A percentile compares a stretch with the other conserved stretches of the same genome.
Evolutionary conservation across 2,329 filamentous ascomycete species (phyloP).

Genomic region (Thelonectria blattea): DNA sequence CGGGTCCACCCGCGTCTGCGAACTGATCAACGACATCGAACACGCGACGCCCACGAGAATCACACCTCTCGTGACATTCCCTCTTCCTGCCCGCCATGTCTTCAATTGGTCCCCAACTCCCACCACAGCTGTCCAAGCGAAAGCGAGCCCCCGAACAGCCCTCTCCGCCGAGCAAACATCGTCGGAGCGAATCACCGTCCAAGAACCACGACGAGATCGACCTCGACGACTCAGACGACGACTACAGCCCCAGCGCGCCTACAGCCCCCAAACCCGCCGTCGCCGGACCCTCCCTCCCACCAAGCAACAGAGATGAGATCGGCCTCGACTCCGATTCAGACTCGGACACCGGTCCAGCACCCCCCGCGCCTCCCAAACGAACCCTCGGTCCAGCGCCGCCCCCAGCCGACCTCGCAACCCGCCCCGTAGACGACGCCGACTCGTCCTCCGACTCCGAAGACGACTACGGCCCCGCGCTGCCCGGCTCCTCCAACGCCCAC

Average conservation of each 20-base stretch:
- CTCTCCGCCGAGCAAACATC: slow-evolving; percentile 49
- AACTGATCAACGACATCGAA: slow-evolving; percentile 16
- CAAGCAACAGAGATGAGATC: slow-evolving; percentile 50
- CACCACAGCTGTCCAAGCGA: slow-evolving; percentile 69
- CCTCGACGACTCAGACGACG: slow-evolving; percentile 50
- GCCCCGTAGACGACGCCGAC: slow-evolving; percentile 41
- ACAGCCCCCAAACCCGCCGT: slow-evolving; percentile 24
- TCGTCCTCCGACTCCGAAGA: slow-evolving; percentile 55
- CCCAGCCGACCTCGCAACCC: slow-evolving; percentile 37
- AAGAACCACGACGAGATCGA: slow-evolving; percentile 57
- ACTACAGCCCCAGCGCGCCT: slow-evolving; percentile 49
- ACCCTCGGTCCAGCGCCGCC: slow-evolving; percentile 43
- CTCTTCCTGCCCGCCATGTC: slow-evolving; percentile 56
- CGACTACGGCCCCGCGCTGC: slow-evolving; percentile 66
- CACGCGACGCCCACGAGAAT: slow-evolving; percentile 10
- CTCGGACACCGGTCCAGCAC: slow-evolving; percentile 46
- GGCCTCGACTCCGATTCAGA: slow-evolving; percentile 47
- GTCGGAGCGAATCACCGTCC: slow-evolving; percentile 36
- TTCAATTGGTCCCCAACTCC: slow-evolving; percentile 73
- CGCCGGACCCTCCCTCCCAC: slow-evolving; percentile 32
- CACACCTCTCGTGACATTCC: neutral
- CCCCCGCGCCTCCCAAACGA: slow-evolving; percentile 46
- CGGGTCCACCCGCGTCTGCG: slow-evolving; percentile 6
- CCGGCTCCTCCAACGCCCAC: slow-evolving; percentile 53
- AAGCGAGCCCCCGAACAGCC: slow-evolving; percentile 56